Evolutionary conservation across 2,329 filamentous ascomycete species (phyloP).

Genomic region (Tolypocladium guangdongense): DNA sequence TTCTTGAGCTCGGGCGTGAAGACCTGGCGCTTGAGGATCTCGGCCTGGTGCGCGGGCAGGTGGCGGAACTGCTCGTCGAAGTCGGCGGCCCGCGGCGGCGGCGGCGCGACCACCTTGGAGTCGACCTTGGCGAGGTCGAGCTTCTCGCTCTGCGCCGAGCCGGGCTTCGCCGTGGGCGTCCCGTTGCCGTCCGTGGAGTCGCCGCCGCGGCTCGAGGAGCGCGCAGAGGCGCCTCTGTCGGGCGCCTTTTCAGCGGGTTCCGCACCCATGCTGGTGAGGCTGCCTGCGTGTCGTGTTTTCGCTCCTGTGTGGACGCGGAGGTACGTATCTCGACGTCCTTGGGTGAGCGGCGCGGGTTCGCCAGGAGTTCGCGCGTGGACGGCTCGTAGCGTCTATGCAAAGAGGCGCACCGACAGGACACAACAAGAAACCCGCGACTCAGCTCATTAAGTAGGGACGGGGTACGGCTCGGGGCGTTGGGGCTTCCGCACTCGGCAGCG

Average conservation of each 20-base stretch:
- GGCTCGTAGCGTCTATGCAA: neutral
- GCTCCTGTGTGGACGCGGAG: neutral
- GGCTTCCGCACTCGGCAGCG: no score
- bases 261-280: neutral
- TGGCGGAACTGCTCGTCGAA: slow-evolving; percentile 46
- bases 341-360: neutral
- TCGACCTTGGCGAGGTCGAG: slow-evolving; percentile 7
- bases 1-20: slow-evolving; percentile 52
- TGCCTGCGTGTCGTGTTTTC: neutral
- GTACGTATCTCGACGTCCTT: no score
- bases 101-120: slow-evolving; percentile 9
- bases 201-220: neutral
- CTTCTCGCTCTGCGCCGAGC: neutral
- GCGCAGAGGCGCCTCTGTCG: neutral
- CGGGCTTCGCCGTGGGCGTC: slow-evolving; percentile 1
- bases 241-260: neutral
- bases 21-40: slow-evolving; percentile 58
- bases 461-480: no score
- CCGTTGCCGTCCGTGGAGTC: slow-evolving; percentile 3
- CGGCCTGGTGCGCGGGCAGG: slow-evolving; percentile 53
- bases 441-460: neutral
- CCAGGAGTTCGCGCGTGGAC: neutral
- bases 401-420: neutral
- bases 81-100: slow-evolving; percentile 21
- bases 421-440: neutral